phyloP scores from a whole-genome alignment of 2,329 filamentous ascomycete genomes.

The Beauveria caledonica region DNA sequence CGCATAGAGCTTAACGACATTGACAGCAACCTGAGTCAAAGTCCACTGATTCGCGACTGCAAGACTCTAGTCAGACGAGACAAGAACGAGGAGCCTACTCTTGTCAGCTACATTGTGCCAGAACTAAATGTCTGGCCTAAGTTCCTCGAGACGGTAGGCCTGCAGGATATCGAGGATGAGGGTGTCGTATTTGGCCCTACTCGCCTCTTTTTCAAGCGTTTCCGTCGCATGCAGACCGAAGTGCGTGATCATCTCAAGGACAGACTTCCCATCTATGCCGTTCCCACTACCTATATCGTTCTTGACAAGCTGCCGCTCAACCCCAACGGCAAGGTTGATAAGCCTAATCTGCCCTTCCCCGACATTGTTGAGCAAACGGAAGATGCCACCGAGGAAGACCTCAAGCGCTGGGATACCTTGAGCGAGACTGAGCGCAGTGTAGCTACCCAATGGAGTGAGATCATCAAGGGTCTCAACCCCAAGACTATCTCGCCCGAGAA shows the following conservation, averaged over 20 bases:
- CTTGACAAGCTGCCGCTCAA: conserved; percentile 54
- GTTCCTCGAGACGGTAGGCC: conserved; percentile 51
- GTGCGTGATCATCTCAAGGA: conserved; percentile 60
- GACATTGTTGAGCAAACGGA: conserved; percentile 54
- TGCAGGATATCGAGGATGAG: conserved; percentile 48
- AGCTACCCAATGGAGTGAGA: conserved; percentile 56
- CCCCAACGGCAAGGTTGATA: conserved; percentile 75
- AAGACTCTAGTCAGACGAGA: conserved; percentile 62
- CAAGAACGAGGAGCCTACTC: conserved; percentile 54
- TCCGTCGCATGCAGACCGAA: conserved; percentile 38
- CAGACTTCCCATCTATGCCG: conserved; percentile 34
- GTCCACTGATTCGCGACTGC: conserved; percentile 72
- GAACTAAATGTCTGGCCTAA: conserved; percentile 60
- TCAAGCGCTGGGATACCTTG: conserved; percentile 44
- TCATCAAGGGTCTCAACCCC: conserved; percentile 57
- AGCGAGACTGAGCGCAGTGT: conserved; percentile 31
- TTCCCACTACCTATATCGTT: conserved; percentile 27
- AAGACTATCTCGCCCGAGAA: conserved; percentile 35
- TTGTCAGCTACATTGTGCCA: conserved; percentile 87
- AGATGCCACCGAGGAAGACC: conserved; percentile 27
- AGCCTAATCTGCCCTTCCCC: conserved; percentile 69
- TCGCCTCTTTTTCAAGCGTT: conserved; percentile 36
- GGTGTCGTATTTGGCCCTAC: conserved; percentile 36
- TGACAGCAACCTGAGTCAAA: conserved; percentile 69
- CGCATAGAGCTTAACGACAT: conserved; percentile 93